Evolutionary conservation across 352 stramenopile genomes (phyloP).

Genomic region (Pythium pyrilobum): DNA sequence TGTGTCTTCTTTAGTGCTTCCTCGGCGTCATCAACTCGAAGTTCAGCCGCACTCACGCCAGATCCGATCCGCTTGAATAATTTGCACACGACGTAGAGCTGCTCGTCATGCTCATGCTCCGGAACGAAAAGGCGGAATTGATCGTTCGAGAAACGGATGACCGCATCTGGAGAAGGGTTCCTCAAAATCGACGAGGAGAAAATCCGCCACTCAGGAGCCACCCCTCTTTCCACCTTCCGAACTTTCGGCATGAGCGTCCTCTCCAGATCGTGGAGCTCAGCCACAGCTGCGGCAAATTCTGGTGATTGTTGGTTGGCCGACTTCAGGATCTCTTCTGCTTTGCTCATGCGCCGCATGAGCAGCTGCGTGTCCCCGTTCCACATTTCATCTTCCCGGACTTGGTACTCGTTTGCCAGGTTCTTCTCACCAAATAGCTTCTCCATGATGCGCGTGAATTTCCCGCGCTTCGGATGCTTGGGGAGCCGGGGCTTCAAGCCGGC

Average conservation of each 20-base stretch:
- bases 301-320: conserved; percentile 5
- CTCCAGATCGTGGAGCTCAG: conserved; percentile 20
- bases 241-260: background rate
- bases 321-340: conserved; percentile 24
- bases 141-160: conserved; percentile 40
- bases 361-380: conserved; percentile 32
- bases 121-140: conserved; percentile 37
- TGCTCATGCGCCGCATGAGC: conserved; percentile 25
- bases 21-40: conserved; percentile 15
- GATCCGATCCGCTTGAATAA: conserved; percentile 49
- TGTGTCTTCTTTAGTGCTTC: conserved; percentile 23
- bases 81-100: conserved; percentile 41
- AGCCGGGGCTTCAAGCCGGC: conserved; percentile 16
- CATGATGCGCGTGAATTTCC: conserved; percentile 2
- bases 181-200: conserved; percentile 35
- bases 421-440: conserved; percentile 26
- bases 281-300: conserved; percentile 19
- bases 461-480: background rate
- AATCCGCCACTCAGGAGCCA: conserved; percentile 24
- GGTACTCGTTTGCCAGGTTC: conserved; percentile 14
- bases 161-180: conserved; percentile 36
- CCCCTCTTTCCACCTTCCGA: background rate
- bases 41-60: conserved; percentile 15
- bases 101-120: conserved; percentile 1
- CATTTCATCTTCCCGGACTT: conserved; percentile 27